A percentile compares a stretch with the other conserved stretches of the same genome.
phyloP scores from a whole-genome alignment of 345 rosid genomes.

The Camelina neglecta region DNA sequence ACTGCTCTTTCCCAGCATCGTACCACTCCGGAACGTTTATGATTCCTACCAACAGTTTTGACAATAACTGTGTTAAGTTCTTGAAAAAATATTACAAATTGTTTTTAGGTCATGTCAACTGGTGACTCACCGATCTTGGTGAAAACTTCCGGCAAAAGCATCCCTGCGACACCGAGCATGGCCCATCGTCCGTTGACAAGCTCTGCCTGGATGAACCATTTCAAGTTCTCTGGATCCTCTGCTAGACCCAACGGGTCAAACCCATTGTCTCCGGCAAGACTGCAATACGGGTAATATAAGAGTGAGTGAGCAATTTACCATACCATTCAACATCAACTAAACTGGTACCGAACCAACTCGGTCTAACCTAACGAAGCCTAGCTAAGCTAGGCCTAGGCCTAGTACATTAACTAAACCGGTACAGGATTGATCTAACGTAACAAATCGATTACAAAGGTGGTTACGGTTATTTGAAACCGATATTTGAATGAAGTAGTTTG shows the following conservation, averaged over 20 bases:
- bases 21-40: slow-evolving; percentile 82
- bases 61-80: background rate
- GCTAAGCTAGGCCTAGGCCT: background rate
- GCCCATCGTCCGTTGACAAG: slow-evolving; percentile 95
- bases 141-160: slow-evolving; percentile 92
- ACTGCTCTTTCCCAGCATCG: slow-evolving; percentile 90
- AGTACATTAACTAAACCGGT: background rate
- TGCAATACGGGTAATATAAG: slow-evolving; percentile 30
- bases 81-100: background rate
- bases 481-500: background rate
- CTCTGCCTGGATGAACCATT: slow-evolving; percentile 91
- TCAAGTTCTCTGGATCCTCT: slow-evolving; percentile 95
- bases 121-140: slow-evolving; percentile 66
- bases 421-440: background rate
- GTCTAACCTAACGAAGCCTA: background rate
- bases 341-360: slow-evolving; percentile 1
- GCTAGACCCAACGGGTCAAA: slow-evolving; percentile 92
- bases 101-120: background rate
- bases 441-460: background rate
- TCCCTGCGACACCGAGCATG: slow-evolving; percentile 93
- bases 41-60: slow-evolving; percentile 42
- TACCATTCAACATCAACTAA: slow-evolving; percentile 4
- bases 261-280: slow-evolving; percentile 97
- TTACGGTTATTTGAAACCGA: background rate
- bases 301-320: background rate